phyloP scores from a whole-genome alignment of 805 yeast species.

The Lipomyces mesembrius region DNA sequence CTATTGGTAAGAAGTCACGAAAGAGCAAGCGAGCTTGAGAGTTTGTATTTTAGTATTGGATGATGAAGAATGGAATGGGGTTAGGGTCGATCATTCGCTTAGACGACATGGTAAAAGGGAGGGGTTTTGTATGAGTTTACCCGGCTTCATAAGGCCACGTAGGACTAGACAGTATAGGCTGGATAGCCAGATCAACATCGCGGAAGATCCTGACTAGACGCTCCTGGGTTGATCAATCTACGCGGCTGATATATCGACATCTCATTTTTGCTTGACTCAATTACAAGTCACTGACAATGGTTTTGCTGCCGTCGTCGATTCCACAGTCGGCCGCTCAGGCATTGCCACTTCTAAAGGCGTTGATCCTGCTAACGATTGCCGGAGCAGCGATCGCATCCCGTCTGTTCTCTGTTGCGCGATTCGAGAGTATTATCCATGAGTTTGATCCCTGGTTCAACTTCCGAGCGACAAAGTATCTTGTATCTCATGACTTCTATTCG shows the following conservation, averaged over 20 bases:
- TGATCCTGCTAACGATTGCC: constrained; percentile 31
- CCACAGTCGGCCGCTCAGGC: constrained; percentile 18
- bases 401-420: constrained; percentile 92
- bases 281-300: not conserved
- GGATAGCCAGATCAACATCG: no score
- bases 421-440: constrained; percentile 96
- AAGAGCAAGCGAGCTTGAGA: constrained; percentile 10
- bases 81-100: not conserved
- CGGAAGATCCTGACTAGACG: not conserved
- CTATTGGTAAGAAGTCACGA: constrained; percentile 15
- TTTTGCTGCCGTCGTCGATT: constrained; percentile 10
- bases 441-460: constrained; percentile 94
- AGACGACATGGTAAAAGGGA: not conserved
- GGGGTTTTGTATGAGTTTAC: not conserved
- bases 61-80: no score
- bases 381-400: constrained; percentile 93
- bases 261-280: not conserved
- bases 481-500: constrained; percentile 80
- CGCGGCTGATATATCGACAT: not conserved
- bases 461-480: constrained; percentile 93
- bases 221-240: not conserved
- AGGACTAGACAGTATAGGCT: not conserved
- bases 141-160: not conserved
- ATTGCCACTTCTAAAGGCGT: constrained; percentile 27
- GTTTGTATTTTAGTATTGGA: not conserved